Base-by-base conservation (phyloP, 768 basidiomycete genomes). In the Russula lepida region DNA sequence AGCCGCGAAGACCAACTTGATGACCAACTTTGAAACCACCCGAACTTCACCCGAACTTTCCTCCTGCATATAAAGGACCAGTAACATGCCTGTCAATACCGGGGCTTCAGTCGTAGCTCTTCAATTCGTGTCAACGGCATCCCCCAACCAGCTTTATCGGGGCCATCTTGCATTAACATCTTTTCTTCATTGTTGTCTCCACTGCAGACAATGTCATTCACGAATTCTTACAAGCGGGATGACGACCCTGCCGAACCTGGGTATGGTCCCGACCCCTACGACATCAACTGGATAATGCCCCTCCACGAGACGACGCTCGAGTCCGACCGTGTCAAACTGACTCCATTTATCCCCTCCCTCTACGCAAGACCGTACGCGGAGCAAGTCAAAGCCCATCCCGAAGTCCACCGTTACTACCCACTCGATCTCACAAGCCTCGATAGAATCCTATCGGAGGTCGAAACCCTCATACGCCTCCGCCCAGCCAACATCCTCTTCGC, bases 221-320 rank as follows among this genome's bases (percentile, higher is more conserved):
- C 35, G 5, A 37, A 37, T 6, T 37, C 35, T 1, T 37, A 37
- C 56, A 51, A 37, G 12, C 44, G 44, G 1, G 33, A 49, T 7
- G 44, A 54, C 7, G 25, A 1, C 4, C 52, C 57, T 7, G 63
- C 68, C 62, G 53, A 66, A 5, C 58, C 41, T 28, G 35, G 35
- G 63, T 69, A 67, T 43, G 71, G 70, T 5, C 68, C 71, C 4
- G 69, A 70, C 12, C 71, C 73, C 27, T 74, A 73, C 58, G 76
- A 78, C 64, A 65, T 76, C 64, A 77, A 79, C 67, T 77, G 75
- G 66, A 47, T 63, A 27, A 70, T 72, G 58, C 74, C 75, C 8
- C 50, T 79, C 8, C 69, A 71, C 54, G 55, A 60, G 6, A 49
- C 65, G 6, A 60, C 62, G 6, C 71, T 79, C 23, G 71, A 76